phyloP scores from a whole-genome alignment of 78 protist genomes.

The Acrasis kona region DNA sequence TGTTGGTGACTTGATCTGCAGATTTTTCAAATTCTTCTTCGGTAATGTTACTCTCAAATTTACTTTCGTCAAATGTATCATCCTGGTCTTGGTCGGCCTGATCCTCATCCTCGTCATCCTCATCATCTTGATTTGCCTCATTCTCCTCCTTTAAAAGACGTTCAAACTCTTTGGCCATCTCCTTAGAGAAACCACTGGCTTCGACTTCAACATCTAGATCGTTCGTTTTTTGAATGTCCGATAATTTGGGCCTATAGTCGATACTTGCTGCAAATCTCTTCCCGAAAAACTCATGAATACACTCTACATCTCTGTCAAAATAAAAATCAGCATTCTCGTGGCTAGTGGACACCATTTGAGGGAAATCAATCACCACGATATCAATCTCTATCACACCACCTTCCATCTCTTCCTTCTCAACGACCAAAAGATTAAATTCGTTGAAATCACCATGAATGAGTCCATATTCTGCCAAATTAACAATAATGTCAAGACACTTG shows the following conservation, averaged over 20 bases:
- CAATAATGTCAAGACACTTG: conserved; percentile 60
- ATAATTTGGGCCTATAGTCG: not conserved
- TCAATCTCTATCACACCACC: conserved; percentile 39
- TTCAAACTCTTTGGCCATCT: not conserved
- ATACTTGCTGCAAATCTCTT: conserved; percentile 28
- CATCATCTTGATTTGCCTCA: not conserved
- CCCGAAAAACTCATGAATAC: conserved; percentile 67
- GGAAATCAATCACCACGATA: conserved; percentile 93
- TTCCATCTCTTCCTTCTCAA: conserved; percentile 19
- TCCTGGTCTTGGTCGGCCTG: not conserved
- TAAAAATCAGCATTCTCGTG: conserved; percentile 77
- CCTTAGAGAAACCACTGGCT: conserved; percentile 18
- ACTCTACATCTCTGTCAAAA: conserved; percentile 84
- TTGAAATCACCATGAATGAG: conserved; percentile 98
- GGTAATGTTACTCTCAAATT: not conserved
- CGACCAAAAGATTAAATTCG: conserved; percentile 90
- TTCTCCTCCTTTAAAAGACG: not conserved
- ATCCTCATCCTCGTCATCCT: conserved; percentile 9
- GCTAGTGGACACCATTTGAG: conserved; percentile 93
- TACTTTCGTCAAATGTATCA: not conserved
- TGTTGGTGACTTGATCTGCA: no score
- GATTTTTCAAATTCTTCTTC: not conserved
- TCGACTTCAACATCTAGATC: conserved; percentile 8
- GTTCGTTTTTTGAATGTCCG: not conserved
- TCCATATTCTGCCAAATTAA: conserved; percentile 72